Base-by-base conservation (phyloP, 495 filamentous ascomycete species). In the Neurospora sp. region DNA sequence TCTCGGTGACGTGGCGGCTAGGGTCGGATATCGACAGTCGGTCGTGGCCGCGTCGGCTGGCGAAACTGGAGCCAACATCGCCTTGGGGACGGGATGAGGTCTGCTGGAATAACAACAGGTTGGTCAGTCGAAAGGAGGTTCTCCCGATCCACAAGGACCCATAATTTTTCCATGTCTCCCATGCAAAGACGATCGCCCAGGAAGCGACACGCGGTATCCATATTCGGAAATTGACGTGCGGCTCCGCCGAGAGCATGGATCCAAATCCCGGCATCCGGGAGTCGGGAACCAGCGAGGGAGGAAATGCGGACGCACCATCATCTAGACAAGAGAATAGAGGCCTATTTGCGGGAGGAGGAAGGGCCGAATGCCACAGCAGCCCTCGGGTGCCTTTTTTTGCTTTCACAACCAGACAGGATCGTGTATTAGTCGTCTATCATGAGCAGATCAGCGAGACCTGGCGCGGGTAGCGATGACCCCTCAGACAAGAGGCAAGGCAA, bases 1-100 rank as follows among this genome's bases (percentile, higher is more conserved):
- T 93, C 79, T 99, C 96, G 44, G 96, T 99, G 80, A 98, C 95
- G 89, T 99, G 96, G 85, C 98, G 95, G 81, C 88, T 93, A 37
- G 86, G 83, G 77, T 88, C 86, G 72, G 86, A 87, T 75, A 89
- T 87, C 71, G 87, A 89, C 45, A 87, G 85, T 77, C 87, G 85
- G 75, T 75, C 84, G 81, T 89, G 87, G 72, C 87, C 86, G 73
- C 86, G 84, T 79, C 86, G 83, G 79, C 80, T 86, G 72, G 85
- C 80, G 79, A 87, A 87, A 77, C 84, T 87, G 78, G 81, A 82
- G 78, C 83, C 85, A 79, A 85, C 81, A 81, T 88, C 84, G 78
- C 75, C 75, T 69, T 82, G 86, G 80, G 83, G 84, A 78, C 85
- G 83, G 74, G 83, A 83, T 78, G 87, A 87, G 80, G 87, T 86